Base-by-base conservation (phyloP, 164 flowering plant genomes). In the Litsea cubeba region DNA sequence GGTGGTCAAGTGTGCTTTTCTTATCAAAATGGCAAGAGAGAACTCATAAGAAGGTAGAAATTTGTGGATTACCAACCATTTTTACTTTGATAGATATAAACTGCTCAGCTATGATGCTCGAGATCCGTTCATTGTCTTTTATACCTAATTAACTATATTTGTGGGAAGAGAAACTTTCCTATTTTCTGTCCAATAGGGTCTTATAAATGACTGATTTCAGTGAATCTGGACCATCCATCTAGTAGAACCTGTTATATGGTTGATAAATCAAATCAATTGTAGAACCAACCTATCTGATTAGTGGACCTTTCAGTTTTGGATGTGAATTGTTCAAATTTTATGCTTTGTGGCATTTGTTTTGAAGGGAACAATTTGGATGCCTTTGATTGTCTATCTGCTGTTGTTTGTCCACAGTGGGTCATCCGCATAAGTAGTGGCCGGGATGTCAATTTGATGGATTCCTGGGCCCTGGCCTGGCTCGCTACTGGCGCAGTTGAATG, bases 1-100 rank as follows among this genome's bases (percentile, higher is more conserved):
- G 73, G 54, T 18, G 46, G 54, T 57, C 25, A 12, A 51, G 67
- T 50, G 5, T 57, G 32, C 24, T 15, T 76, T 12, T 32, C 78
- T 51, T n/a, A 24, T 64, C 71, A 50, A 69, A 80, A 71, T 72
- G 71, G 71, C 46, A 68, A 50, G 63, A 57, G 15, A 30, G 68
- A n/a, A 71, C 40, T 60, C 24, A 50, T 30, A 5, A 26, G 40
- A 72, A 77, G 80, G 80, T 73, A 72, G 18, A 69, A 23, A 24
- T 50, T 50, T 50, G 49, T 32, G 0, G 35, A 26, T 51, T 51
- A 28, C 30, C 69, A 28, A 60, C 63, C 22, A 5, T 32, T 67
- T 67, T 40, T 35, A 35, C 46, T 35, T 35, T 35, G 46, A 35
- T 35, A 6, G 10, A 40, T 40, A 40, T 40, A 7, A 40, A 40